These are phyloP conservation scores for Tympanopsis confertula DNA, from an alignment of 2,329 filamentous ascomycete genomes.

Conservation along the genomic window DNA sequence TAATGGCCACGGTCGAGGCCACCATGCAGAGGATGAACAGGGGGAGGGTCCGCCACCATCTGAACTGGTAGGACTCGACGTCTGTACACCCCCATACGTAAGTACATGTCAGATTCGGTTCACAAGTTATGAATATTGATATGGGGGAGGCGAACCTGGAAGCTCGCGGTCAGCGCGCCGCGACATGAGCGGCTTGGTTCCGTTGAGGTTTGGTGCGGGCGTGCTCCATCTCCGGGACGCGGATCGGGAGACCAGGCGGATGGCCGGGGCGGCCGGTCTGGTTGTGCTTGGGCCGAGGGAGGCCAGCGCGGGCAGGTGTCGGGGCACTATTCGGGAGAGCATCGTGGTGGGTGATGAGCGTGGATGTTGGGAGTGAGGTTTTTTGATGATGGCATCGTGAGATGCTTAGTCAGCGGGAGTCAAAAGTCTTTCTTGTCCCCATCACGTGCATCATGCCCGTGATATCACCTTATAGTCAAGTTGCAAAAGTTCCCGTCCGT, in stretches of 20 bases:
- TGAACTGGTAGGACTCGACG: slow-evolving; percentile 31
- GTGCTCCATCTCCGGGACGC: not conserved
- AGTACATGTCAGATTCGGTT: slow-evolving; percentile 3
- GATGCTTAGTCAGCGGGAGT: too few relatives aligned
- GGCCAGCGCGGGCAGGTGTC: not conserved
- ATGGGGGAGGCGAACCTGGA: slow-evolving; percentile 34
- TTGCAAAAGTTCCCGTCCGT: too few relatives aligned
- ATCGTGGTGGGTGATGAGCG: too few relatives aligned
- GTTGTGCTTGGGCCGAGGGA: not conserved
- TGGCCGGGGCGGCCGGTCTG: not conserved
- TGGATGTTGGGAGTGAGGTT: too few relatives aligned
- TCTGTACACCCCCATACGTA: slow-evolving; percentile 15
- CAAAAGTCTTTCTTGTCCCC: too few relatives aligned
- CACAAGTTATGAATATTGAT: not conserved
- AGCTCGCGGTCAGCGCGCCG: slow-evolving; percentile 55
- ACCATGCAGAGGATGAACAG: slow-evolving; percentile 67
- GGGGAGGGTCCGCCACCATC: slow-evolving; percentile 65
- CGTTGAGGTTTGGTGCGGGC: slow-evolving; percentile 1
- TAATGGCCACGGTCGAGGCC: slow-evolving; percentile 70
- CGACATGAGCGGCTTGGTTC: slow-evolving; percentile 42
- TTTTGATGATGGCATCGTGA: too few relatives aligned
- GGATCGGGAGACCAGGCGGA: not conserved
- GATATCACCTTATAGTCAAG: too few relatives aligned
- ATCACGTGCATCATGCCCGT: too few relatives aligned
- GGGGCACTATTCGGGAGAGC: not conserved